Evolutionary conservation across 768 basidiomycete species (phyloP).

Genomic region (Suillus discolor): DNA sequence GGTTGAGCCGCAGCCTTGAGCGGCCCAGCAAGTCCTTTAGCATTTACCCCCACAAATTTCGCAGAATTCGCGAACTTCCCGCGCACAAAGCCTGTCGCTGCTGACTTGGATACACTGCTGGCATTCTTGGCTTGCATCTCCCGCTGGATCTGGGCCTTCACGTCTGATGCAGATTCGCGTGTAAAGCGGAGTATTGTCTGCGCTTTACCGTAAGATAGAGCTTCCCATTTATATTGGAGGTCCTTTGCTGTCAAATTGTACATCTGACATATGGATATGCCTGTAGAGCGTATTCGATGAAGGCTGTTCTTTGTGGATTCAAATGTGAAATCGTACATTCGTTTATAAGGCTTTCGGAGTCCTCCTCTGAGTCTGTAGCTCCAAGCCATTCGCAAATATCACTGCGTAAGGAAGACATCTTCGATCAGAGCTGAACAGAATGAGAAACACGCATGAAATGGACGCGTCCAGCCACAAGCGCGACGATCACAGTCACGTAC

Average conservation of each 20-base stretch:
- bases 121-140: constrained; percentile 29
- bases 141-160: constrained; percentile 47
- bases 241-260: constrained; percentile 55
- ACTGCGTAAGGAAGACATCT: constrained; percentile 25
- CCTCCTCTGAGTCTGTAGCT: constrained; percentile 37
- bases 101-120: constrained; percentile 21
- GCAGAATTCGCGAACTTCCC: constrained; percentile 12
- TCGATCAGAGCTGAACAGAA: constrained; percentile 6
- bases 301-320: not conserved
- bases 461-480: constrained; percentile 6
- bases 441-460: not conserved
- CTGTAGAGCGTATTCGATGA: constrained; percentile 38
- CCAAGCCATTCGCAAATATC: constrained; percentile 30
- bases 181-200: constrained; percentile 49
- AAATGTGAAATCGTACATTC: constrained; percentile 48
- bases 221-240: constrained; percentile 74
- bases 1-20: constrained; percentile 2
- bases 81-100: not conserved
- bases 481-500: not conserved
- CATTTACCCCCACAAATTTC: constrained; percentile 14
- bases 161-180: constrained; percentile 46
- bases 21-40: not conserved
- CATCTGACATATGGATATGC: constrained; percentile 63
- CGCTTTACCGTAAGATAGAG: constrained; percentile 37
- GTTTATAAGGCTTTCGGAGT: constrained; percentile 38